Conservation (phyloP, 176 grass and related monocot species). For the Luzula sylvatica region DNA sequence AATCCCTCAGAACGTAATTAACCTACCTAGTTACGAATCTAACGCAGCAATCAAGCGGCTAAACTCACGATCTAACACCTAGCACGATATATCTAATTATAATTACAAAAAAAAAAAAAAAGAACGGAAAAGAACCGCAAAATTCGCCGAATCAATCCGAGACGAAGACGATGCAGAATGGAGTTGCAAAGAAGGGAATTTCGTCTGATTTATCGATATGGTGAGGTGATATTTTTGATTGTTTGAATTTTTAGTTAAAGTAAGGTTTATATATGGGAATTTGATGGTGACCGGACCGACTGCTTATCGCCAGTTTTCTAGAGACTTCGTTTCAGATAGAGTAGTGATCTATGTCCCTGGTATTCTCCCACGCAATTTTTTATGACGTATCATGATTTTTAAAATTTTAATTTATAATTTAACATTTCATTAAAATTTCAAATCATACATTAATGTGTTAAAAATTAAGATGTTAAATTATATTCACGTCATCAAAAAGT, state of each 20-base stretch:
- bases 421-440: too few species aligned
- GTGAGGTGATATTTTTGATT: neutral
- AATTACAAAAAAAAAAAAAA: conserved; percentile 7
- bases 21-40: conserved; percentile 4
- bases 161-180: neutral
- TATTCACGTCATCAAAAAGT: too few species aligned
- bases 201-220: neutral
- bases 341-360: too few species aligned
- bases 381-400: too few species aligned
- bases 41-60: neutral
- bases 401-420: too few species aligned
- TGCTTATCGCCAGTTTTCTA: too few species aligned
- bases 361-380: too few species aligned
- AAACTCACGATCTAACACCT: neutral
- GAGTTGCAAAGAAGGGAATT: neutral
- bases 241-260: neutral
- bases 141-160: conserved; percentile 1
- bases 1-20: neutral
- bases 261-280: neutral
- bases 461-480: too few species aligned
- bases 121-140: conserved; percentile 13
- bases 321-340: too few species aligned
- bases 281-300: too few species aligned
- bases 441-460: too few species aligned
- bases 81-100: neutral